These are phyloP conservation scores for Arabidopsis hybrid DNA, from an alignment of 441 rosid species.

Conservation along the genomic window DNA sequence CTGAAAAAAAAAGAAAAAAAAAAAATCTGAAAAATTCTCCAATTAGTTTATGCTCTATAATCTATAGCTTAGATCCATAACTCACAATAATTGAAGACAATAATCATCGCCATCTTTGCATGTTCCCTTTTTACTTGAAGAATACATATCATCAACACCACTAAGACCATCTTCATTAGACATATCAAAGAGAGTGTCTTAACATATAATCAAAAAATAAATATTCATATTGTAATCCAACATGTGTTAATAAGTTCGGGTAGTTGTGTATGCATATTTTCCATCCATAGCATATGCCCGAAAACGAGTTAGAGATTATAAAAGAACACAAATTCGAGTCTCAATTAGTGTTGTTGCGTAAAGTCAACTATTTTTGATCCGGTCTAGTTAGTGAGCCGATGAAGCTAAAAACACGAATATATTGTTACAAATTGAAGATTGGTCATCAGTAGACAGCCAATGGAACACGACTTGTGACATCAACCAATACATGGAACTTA, in stretches of 20 bases:
- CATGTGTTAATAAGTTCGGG: not conserved
- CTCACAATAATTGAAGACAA: not conserved
- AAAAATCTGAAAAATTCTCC: not conserved
- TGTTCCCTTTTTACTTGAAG: not conserved
- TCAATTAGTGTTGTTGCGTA: not conserved
- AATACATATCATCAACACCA: not conserved
- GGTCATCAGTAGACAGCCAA: not conserved
- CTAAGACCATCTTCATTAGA: no score
- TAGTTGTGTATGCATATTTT: not conserved
- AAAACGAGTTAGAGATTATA: no score
- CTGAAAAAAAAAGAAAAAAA: no score
- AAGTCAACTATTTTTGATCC: not conserved
- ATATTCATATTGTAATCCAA: not conserved
- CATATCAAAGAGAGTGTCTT: no score
- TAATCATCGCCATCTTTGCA: slow-evolving; percentile 9
- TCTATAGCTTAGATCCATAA: not conserved
- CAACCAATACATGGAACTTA: not conserved
- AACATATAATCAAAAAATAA: no score
- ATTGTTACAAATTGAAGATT: not conserved
- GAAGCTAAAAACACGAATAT: not conserved
- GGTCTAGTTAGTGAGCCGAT: not conserved
- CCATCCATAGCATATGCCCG: not conserved
- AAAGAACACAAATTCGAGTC: not conserved
- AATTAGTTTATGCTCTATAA: not conserved
- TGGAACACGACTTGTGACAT: slow-evolving; percentile 11